A percentile compares a stretch with the other conserved stretches of the same genome.
Evolutionary conservation across 768 basidiomycete genomes (phyloP).

Genomic region (Naganishia vaughanmartiniae): DNA sequence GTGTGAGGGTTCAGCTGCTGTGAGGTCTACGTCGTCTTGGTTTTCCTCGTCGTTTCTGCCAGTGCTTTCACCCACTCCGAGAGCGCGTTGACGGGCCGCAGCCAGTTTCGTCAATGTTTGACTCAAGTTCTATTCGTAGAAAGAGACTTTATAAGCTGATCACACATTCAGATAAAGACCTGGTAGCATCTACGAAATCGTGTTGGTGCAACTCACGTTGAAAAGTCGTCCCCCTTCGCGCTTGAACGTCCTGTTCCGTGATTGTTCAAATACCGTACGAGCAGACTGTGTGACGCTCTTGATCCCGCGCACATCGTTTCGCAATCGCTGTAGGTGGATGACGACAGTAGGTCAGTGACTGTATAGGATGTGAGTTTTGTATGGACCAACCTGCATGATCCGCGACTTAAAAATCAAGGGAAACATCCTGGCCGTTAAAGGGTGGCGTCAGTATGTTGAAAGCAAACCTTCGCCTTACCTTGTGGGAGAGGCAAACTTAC

Average conservation of each 20-base stretch:
- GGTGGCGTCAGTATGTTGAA: neutral
- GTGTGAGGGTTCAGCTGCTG: neutral
- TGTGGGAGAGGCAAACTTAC: neutral
- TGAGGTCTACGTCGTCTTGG: neutral
- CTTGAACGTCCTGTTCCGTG: constrained; percentile 25
- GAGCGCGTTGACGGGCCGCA: neutral
- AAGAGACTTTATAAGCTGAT: neutral
- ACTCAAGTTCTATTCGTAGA: neutral
- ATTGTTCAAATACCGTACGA: constrained; percentile 15
- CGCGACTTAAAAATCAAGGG: constrained; percentile 26
- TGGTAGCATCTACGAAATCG: neutral
- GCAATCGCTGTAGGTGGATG: constrained; percentile 6
- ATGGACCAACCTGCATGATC: constrained; percentile 4
- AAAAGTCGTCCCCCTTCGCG: constrained; percentile 6
- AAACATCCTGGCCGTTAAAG: neutral
- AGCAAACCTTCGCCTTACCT: neutral
- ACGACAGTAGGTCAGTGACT: neutral
- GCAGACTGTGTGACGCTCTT: neutral
- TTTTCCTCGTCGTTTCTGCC: neutral
- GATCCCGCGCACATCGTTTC: constrained; percentile 13
- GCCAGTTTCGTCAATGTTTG: neutral
- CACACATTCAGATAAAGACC: neutral
- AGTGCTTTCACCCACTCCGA: neutral
- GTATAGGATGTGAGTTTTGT: too few species aligned
- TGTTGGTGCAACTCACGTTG: constrained; percentile 1